Conservation (phyloP, 108 stramenopile genomes). For the Fragilariopsis cylindrus region DNA sequence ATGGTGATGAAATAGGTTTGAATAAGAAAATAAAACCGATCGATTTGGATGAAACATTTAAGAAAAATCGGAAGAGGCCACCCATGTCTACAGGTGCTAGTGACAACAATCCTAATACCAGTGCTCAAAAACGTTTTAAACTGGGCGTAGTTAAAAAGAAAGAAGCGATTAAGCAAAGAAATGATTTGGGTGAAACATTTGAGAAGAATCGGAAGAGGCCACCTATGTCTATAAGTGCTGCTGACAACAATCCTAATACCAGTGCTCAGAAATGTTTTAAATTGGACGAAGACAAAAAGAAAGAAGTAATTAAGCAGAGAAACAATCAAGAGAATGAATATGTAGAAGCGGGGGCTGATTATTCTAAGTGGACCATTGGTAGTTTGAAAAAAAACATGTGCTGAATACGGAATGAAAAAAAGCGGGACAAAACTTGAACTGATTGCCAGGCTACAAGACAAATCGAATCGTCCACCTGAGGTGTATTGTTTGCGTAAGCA, state of each 20-base stretch:
- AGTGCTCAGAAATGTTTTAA: too few species aligned
- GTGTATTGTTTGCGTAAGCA: constrained; percentile 28
- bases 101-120: background rate
- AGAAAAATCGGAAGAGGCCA: background rate
- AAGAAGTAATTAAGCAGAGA: background rate
- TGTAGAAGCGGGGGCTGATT: constrained; percentile 4
- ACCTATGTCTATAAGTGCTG: background rate
- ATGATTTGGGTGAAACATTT: too few species aligned
- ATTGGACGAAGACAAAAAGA: background rate
- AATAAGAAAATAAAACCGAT: background rate
- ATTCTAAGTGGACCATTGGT: constrained; percentile 33
- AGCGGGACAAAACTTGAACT: constrained; percentile 53
- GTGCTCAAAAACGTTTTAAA: constrained; percentile 5
- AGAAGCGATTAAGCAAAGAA: background rate
- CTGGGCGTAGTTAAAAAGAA: background rate
- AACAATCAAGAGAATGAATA: background rate
- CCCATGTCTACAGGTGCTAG: background rate
- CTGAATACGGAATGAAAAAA: constrained; percentile 46
- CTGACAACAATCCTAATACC: too few species aligned
- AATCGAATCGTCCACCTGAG: constrained; percentile 45
- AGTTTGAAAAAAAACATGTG: constrained; percentile 46
- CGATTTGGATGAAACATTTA: background rate
- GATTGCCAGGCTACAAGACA: constrained; percentile 50
- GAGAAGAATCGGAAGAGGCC: background rate
- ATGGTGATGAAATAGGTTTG: background rate